A percentile compares a stretch with the other conserved stretches of the same genome.
Conservation (phyloP, 306 rosid genomes). For the Lupinus albus region DNA sequence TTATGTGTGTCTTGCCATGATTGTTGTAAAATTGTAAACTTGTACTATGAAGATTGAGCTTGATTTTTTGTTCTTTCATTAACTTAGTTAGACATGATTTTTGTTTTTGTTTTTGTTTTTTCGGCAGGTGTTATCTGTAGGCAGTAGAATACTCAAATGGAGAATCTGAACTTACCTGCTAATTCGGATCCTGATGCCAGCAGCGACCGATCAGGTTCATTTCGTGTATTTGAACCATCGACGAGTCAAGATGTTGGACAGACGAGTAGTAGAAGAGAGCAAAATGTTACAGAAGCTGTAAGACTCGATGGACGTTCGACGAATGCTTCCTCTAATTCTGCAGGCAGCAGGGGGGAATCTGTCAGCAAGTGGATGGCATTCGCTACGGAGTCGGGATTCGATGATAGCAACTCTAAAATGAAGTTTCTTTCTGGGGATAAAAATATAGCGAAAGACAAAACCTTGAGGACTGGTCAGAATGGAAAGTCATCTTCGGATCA, state of each 20-base stretch:
- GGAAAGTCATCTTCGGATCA: not conserved
- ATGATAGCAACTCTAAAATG: slow-evolving; percentile 9
- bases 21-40: not conserved
- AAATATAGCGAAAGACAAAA: slow-evolving; percentile 13
- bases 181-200: slow-evolving; percentile 36
- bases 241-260: slow-evolving; percentile 33
- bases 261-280: slow-evolving; percentile 8
- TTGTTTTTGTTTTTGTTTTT: not conserved
- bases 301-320: slow-evolving; percentile 17
- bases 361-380: slow-evolving; percentile 88
- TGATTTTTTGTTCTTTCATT: slow-evolving; percentile 11
- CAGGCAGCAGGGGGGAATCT: slow-evolving; percentile 35
- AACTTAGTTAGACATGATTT: slow-evolving; percentile 14
- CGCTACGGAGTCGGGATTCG: slow-evolving; percentile 36
- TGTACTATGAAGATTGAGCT: not conserved
- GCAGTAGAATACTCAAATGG: slow-evolving; percentile 42
- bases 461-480: not conserved
- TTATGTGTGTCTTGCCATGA: slow-evolving; percentile 27
- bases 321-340: slow-evolving; percentile 38
- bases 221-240: slow-evolving; percentile 36
- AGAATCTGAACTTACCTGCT: slow-evolving; percentile 47
- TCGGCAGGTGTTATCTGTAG: slow-evolving; percentile 29
- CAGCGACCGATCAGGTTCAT: slow-evolving; percentile 36
- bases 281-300: not conserved
- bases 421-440: slow-evolving; percentile 1